These are phyloP conservation scores for Linnemannia elongata DNA, from an alignment of 192 early-diverging fungal genomes.

Conservation along the genomic window DNA sequence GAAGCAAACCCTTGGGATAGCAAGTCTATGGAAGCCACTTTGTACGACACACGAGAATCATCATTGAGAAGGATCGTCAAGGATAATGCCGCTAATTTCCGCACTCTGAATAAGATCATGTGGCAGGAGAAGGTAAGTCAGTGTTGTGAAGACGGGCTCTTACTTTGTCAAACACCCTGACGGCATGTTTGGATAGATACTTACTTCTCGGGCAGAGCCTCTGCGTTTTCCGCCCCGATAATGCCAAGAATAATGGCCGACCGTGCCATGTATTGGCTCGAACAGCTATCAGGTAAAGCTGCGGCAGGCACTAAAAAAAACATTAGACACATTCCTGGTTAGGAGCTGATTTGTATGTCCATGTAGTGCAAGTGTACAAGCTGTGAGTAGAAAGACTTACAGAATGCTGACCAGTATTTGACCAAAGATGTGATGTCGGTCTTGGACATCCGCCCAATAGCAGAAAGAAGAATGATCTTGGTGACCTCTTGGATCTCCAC, in stretches of 20 bases:
- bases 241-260: slow-evolving; percentile 84
- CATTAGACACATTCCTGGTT: not conserved
- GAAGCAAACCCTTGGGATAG: slow-evolving; percentile 77
- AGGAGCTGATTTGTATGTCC: not conserved
- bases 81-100: slow-evolving; percentile 75
- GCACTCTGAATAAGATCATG: slow-evolving; percentile 40
- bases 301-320: slow-evolving; percentile 64
- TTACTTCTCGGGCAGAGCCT: slow-evolving; percentile 60
- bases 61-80: slow-evolving; percentile 76
- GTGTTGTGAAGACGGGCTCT: not conserved
- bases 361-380: not conserved
- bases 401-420: slow-evolving; percentile 76
- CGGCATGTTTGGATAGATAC: not conserved
- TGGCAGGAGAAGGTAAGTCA: not conserved
- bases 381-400: slow-evolving; percentile 58
- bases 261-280: slow-evolving; percentile 66
- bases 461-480: slow-evolving; percentile 66
- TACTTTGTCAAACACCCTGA: not conserved
- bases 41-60: slow-evolving; percentile 63
- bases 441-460: slow-evolving; percentile 64
- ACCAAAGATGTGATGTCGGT: slow-evolving; percentile 66
- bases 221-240: slow-evolving; percentile 74
- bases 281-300: slow-evolving; percentile 45
- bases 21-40: slow-evolving; percentile 78
- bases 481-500: slow-evolving; percentile 79